A percentile compares a stretch with the other conserved stretches of the same genome.
phyloP scores from a whole-genome alignment of 2,329 filamentous ascomycete species.

The Neofusicoccum kwambonambiense region DNA sequence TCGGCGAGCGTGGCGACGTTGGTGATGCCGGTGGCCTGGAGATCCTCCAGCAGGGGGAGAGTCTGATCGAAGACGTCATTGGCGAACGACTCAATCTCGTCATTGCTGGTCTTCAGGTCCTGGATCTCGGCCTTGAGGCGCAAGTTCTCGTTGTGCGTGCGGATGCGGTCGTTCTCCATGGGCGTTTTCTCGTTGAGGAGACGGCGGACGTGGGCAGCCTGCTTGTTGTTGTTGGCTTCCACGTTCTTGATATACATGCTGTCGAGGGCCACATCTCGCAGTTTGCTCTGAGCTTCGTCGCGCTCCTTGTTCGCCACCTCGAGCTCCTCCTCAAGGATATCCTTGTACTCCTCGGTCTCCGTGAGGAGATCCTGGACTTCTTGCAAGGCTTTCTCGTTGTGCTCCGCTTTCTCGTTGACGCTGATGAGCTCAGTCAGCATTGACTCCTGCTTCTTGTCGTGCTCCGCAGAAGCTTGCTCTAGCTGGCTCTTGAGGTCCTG shows the following conservation, averaged over 20 bases:
- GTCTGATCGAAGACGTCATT: neutral
- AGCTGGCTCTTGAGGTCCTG: neutral
- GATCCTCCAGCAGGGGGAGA: rapidly evolving
- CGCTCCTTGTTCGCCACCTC: neutral
- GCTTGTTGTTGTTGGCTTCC: neutral
- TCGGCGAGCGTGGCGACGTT: neutral
- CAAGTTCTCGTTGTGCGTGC: neutral
- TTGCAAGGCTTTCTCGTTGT: neutral
- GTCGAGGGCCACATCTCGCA: neutral
- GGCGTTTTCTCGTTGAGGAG: neutral
- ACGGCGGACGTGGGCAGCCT: neutral
- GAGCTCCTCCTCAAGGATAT: neutral
- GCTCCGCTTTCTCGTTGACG: too few relatives aligned
- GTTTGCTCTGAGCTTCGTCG: neutral
- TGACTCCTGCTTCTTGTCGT: neutral
- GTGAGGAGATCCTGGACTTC: neutral
- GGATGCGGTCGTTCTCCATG: neutral
- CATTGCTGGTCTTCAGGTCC: neutral
- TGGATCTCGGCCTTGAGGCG: neutral
- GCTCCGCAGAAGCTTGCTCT: neutral
- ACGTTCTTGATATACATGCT: neutral
- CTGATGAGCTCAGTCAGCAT: neutral
- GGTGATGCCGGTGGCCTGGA: neutral
- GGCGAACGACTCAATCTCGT: neutral
- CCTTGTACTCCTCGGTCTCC: neutral